Evolutionary conservation across 225 moss, liverwort and hornwort genomes (phyloP), one percentile per base, ranked within the genome.

Genomic region (Ulota crispa): DNA sequence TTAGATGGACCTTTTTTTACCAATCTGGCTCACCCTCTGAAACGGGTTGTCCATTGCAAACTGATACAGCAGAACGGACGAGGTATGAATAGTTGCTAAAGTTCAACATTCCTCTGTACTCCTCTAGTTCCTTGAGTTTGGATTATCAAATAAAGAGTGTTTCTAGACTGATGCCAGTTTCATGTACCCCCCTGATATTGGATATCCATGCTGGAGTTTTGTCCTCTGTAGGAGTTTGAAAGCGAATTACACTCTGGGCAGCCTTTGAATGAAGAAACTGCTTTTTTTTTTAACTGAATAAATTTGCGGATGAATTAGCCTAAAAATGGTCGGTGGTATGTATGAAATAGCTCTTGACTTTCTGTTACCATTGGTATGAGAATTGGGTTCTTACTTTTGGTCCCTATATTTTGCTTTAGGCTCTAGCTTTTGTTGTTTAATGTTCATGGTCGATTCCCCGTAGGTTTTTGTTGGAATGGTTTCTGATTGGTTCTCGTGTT

Each of bases 341-440:
- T 26, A 26, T 54, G 37, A 28, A 14, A 23, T 41, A 32, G 27
- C 54, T 68, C 28, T 68, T 8, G 28, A 70, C 70, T 8, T 70
- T 70, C 47, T 66, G 64, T 64, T 64, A 8, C 31, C 19, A 31
- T 31, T 64, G 70, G 47, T 26, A 1, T 15, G 14, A 13, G 26
- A 14, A 24, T 68, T 68, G 7, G 69, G 42, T 45, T 69, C 42
- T 65, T 34, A 23, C 4, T 65, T 65, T 18, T 70, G 19, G 1
- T 27, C 45, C 7, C 68, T 14, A 8, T 8, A 15, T 42, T 42
- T 42, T 12, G 90, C 76, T 91, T 90, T 82, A 88, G 92, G 90
- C 92, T 45, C 4, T 20, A 92, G 73, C 94, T 91, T 34, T 82
- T 89, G 70, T 79, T 94, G 78, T 92, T 91, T 52, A 3, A 37